Conservation (phyloP, 2,329 filamentous ascomycete genomes). For the Fusarium dlaminii region DNA sequence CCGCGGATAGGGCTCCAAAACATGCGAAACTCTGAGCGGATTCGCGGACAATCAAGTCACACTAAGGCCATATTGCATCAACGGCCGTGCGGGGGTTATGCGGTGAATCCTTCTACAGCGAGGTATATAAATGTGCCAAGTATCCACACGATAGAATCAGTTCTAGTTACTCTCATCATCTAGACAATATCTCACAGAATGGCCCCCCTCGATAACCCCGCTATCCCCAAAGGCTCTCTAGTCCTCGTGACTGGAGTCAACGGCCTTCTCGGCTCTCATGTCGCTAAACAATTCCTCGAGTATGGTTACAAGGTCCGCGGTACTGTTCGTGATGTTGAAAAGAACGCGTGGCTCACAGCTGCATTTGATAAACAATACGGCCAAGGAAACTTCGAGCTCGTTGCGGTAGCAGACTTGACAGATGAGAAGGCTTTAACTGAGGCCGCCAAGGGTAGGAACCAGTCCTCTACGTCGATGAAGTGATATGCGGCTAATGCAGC, state of each 20-base stretch:
- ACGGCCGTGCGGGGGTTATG: not conserved
- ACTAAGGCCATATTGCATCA: not conserved
- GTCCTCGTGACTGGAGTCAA: conserved; percentile 56
- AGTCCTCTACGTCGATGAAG: rapidly evolving
- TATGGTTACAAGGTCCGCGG: conserved; percentile 57
- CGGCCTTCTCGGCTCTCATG: conserved; percentile 53
- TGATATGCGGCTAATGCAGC: rapidly evolving
- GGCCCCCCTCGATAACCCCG: conserved; percentile 29
- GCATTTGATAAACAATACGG: conserved; percentile 48
- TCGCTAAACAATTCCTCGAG: conserved; percentile 51
- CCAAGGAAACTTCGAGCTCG: conserved; percentile 47
- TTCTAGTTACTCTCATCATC: not conserved
- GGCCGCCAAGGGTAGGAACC: conserved; percentile 38
- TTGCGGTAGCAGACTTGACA: conserved; percentile 48
- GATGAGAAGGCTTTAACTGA: conserved; percentile 40
- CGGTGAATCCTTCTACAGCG: not conserved
- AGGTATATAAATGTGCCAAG: not conserved
- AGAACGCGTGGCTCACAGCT: conserved; percentile 45
- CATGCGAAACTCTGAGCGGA: not conserved
- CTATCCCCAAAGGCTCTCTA: conserved; percentile 41
- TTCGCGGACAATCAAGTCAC: not conserved
- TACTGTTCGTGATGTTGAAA: conserved; percentile 50
- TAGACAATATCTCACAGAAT: not conserved
- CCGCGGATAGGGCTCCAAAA: not conserved
- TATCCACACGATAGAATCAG: not conserved